A percentile compares a stretch with the other conserved stretches of the same genome.
These are phyloP conservation scores for Pseudozyma thailandica DNA, from an alignment of 1,284 basidiomycete species.

Conservation along the genomic window DNA sequence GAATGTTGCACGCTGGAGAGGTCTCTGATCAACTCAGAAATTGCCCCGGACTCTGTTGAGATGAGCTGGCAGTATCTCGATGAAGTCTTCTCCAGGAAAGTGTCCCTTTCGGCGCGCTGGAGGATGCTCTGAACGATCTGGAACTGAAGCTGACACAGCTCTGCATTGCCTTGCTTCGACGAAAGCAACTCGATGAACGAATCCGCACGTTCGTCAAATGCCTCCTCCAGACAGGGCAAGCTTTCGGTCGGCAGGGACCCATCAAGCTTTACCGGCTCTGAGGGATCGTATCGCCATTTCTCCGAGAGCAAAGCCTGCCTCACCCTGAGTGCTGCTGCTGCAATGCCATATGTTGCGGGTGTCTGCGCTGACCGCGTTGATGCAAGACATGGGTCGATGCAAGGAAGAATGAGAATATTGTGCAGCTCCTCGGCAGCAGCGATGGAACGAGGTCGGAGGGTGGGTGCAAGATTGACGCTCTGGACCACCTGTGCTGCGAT, in stretches of 20 bases:
- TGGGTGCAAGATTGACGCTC: slow-evolving; percentile 28
- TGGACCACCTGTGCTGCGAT: slow-evolving; percentile 32
- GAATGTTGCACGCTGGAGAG: neutral
- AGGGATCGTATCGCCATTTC: slow-evolving; percentile 43
- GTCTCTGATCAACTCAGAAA: slow-evolving; percentile 9
- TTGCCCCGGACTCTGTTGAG: neutral
- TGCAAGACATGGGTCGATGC: slow-evolving; percentile 22
- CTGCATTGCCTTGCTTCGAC: neutral
- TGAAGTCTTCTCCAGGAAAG: slow-evolving; percentile 3
- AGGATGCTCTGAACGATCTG: slow-evolving; percentile 38
- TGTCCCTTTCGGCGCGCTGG: slow-evolving; percentile 42
- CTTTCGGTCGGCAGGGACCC: slow-evolving; percentile 35
- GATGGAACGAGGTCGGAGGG: slow-evolving; percentile 28
- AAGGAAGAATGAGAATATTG: slow-evolving; percentile 26
- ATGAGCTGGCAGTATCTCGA: slow-evolving; percentile 35
- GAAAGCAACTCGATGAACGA: slow-evolving; percentile 19
- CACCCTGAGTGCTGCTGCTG: slow-evolving; percentile 35
- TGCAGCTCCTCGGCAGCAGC: slow-evolving; percentile 40
- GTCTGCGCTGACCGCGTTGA: neutral
- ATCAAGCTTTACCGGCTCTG: slow-evolving; percentile 44
- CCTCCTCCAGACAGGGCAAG: slow-evolving; percentile 22
- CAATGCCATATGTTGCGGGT: slow-evolving; percentile 11
- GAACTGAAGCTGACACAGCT: slow-evolving; percentile 17
- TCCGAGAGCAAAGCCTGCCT: slow-evolving; percentile 32
- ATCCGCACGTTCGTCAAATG: slow-evolving; percentile 35